Evolutionary conservation across 2,329 filamentous ascomycete genomes (phyloP).

Genomic region (Curvularia sp.): DNA sequence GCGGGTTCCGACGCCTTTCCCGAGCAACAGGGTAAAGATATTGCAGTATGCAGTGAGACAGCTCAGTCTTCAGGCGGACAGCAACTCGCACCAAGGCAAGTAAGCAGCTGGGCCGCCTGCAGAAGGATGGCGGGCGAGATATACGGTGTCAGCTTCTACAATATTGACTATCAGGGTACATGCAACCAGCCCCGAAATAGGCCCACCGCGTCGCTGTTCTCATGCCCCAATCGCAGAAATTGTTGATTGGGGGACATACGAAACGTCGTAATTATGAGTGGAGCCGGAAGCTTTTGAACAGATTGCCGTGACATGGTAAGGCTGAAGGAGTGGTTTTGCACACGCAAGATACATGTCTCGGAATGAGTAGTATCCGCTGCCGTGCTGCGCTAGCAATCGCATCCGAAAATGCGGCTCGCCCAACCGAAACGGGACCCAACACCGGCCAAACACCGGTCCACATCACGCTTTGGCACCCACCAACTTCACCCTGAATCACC

Average conservation of each 20-base stretch:
- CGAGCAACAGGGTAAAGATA: not conserved
- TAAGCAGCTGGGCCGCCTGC: not conserved
- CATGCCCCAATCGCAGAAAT: not conserved
- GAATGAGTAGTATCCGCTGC: conserved; percentile 15
- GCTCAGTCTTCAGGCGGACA: not conserved
- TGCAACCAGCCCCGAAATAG: not conserved
- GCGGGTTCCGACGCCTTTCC: not conserved
- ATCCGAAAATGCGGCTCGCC: not conserved
- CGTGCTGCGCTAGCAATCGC: conserved; percentile 6
- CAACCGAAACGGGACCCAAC: not conserved
- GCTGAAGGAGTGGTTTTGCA: conserved; percentile 11
- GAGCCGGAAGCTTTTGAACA: conserved; percentile 9
- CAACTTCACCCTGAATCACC: not conserved
- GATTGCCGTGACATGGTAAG: conserved; percentile 12
- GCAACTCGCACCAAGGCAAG: not conserved
- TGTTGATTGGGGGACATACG: not conserved
- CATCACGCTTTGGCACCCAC: not conserved
- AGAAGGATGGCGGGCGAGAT: not conserved
- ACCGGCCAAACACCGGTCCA: not conserved
- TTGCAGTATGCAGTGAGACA: not conserved
- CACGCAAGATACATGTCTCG: not conserved
- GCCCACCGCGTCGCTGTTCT: not conserved
- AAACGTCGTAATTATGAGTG: not conserved
- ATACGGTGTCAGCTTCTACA: not conserved
- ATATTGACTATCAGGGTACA: not conserved